These are phyloP conservation scores for Kickxella alabastrina DNA, from an alignment of 192 early-diverging fungal genomes.

Conservation along the genomic window DNA sequence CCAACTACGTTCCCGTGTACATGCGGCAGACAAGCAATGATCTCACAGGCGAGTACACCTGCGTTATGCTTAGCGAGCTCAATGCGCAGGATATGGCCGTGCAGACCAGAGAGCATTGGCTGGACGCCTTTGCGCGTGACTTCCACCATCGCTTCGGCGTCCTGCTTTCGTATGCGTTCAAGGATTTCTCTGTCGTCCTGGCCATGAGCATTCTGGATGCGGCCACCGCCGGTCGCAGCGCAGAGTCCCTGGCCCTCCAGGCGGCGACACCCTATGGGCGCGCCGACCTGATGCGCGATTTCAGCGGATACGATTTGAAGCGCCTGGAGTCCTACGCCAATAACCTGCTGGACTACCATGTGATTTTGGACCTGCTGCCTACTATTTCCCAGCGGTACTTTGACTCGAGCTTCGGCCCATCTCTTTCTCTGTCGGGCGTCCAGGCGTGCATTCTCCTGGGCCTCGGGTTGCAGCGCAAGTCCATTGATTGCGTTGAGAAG, in stretches of 20 bases:
- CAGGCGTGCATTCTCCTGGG: slow-evolving; percentile 83
- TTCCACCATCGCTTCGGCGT: slow-evolving; percentile 88
- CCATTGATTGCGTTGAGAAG: slow-evolving; percentile 80
- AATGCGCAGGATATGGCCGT: slow-evolving; percentile 50
- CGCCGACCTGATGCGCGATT: slow-evolving; percentile 28
- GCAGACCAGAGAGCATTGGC: slow-evolving; percentile 63
- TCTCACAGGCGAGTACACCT: slow-evolving; percentile 96
- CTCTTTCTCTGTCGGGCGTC: slow-evolving; percentile 74
- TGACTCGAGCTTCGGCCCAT: slow-evolving; percentile 52
- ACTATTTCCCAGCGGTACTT: slow-evolving; percentile 79
- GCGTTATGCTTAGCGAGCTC: slow-evolving; percentile 90
- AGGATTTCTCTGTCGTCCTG: slow-evolving; percentile 72
- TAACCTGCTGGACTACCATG: slow-evolving; percentile 96
- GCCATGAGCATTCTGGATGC: slow-evolving; percentile 84
- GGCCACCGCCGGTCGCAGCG: slow-evolving; percentile 48
- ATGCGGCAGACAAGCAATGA: slow-evolving; percentile 96
- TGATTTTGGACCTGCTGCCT: slow-evolving; percentile 89
- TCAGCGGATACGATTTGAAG: slow-evolving; percentile 78
- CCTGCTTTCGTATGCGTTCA: slow-evolving; percentile 85
- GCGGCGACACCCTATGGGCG: slow-evolving; percentile 15
- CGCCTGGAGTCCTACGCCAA: slow-evolving; percentile 94
- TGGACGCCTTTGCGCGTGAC: slow-evolving; percentile 84
- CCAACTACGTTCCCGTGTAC: slow-evolving; percentile 89
- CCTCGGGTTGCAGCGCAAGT: slow-evolving; percentile 92
- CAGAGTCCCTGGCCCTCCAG: slow-evolving; percentile 18